Evolutionary conservation across 2,329 filamentous ascomycete species (phyloP), one percentile per base, ranked within the genome.

Genomic region (Apiospora arundinis): DNA sequence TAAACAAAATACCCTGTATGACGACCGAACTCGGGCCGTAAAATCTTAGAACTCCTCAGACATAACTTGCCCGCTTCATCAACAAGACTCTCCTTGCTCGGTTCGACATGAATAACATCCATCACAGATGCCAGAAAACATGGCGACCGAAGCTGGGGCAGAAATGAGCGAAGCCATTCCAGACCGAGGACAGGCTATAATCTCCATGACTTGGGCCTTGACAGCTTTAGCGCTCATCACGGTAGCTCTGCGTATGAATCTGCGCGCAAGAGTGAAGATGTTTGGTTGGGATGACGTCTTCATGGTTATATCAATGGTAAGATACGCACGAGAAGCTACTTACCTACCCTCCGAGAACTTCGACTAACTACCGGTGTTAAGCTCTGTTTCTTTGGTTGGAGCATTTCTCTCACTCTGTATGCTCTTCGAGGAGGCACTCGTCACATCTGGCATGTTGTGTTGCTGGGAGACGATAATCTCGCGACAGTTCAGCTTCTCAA

Each of bases 311-410:
- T 40, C 63, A 25, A 67, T 67, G 63, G 63, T 67, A 25, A 7
- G 37, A 7, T 60, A 28, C 25, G 12, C 7, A n/a, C 5, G 1
- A 18, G 23, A 12, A 44, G 11, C 42, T 44, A 44, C 9, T 2
- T 44, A 40, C 9, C 4, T 9, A 40, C 37, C 5, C 1, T 67
- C 6, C 9, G 6, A 23, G 42, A 2, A 11, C 2, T 3, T 23
- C 3, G 8, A 9, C 21, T 40, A 21, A 28, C 63, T 16, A 5
- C 6, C 9, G 44, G 18, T 4, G 52, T 16, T 5, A 45, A 67
- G 63, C 63, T 42, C 37, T 67, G 63, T 28, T 46, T 68, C 44
- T 21, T 68, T 1, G 67, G 67, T 5, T 68, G 67, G 67, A 68
- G 67, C 28, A 40, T 49, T 44, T n/a, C 44, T 6, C 9, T 68